Evolutionary conservation across 2,329 filamentous ascomycete species (phyloP).

Genomic region (Albophoma yamanashiensis): DNA sequence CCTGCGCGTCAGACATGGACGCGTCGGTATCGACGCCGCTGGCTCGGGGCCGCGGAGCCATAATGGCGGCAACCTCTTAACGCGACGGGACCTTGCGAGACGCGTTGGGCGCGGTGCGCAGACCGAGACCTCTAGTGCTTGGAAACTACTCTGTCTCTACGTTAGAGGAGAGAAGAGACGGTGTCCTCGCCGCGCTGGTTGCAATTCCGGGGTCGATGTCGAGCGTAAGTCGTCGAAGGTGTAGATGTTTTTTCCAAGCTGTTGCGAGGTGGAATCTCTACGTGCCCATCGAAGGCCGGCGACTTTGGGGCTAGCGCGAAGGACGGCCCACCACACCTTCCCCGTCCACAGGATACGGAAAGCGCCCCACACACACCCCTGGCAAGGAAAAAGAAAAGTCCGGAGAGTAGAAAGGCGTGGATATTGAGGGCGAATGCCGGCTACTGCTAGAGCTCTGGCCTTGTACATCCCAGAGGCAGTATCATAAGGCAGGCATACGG

Average conservation of each 20-base stretch:
- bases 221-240: slow-evolving; percentile 3
- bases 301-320: slow-evolving; percentile 21
- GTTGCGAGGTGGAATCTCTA: slow-evolving; percentile 20
- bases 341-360: neutral
- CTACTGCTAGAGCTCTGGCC: neutral
- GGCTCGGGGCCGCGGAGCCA: slow-evolving; percentile 44
- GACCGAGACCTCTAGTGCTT: neutral
- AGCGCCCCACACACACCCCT: neutral
- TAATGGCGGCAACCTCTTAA: slow-evolving; percentile 34
- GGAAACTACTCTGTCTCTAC: neutral
- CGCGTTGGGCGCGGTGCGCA: slow-evolving; percentile 26
- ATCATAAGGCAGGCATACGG: too few species aligned
- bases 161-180: neutral
- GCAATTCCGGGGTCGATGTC: neutral
- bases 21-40: slow-evolving; percentile 47
- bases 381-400: slow-evolving; percentile 1
- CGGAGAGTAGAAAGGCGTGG: neutral
- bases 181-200: neutral
- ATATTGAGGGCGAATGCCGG: neutral
- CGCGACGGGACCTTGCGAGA: slow-evolving; percentile 37
- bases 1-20: slow-evolving; percentile 52
- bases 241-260: slow-evolving; percentile 19
- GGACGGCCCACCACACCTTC: slow-evolving; percentile 13
- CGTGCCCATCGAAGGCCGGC: slow-evolving; percentile 21
- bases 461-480: too few species aligned